A percentile compares a stretch with the other conserved stretches of the same genome.
phyloP scores from a whole-genome alignment of 768 basidiomycete species.

The Leccinum variicolor region DNA sequence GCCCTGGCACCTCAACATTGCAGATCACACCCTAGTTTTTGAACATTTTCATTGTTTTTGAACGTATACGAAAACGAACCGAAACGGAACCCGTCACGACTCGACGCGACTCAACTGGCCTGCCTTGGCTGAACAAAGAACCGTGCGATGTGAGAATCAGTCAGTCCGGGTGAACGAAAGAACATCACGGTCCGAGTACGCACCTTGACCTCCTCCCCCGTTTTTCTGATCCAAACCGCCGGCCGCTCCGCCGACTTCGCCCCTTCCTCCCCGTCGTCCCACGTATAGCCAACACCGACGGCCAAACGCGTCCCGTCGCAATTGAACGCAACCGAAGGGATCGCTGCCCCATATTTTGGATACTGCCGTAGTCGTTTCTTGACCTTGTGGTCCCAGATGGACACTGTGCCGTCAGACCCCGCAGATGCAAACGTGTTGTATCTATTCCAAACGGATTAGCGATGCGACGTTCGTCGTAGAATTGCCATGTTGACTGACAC shows the following conservation, averaged over 20 bases:
- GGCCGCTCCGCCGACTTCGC: constrained; percentile 62
- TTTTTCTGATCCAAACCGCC: constrained; percentile 54
- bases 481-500: constrained; percentile 41
- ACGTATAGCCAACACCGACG: constrained; percentile 83
- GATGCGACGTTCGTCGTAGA: not conserved
- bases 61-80: not conserved
- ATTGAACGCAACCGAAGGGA: constrained; percentile 82
- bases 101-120: constrained; percentile 5
- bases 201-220: constrained; percentile 80
- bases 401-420: constrained; percentile 91
- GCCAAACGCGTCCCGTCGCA: constrained; percentile 80
- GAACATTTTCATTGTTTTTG: not conserved
- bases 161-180: not conserved
- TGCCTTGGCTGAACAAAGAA: constrained; percentile 21
- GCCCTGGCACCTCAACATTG: not conserved
- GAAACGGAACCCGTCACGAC: not conserved
- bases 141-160: no score
- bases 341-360: constrained; percentile 68
- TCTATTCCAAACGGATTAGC: constrained; percentile 33
- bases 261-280: constrained; percentile 83
- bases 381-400: constrained; percentile 95
- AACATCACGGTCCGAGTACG: constrained; percentile 7
- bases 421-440: constrained; percentile 95
- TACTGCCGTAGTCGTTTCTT: constrained; percentile 95
- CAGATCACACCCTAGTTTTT: not conserved